These are phyloP conservation scores for Neopestalotiopsis clavispora DNA, from an alignment of 2,329 filamentous ascomycete species.

Conservation along the genomic window DNA sequence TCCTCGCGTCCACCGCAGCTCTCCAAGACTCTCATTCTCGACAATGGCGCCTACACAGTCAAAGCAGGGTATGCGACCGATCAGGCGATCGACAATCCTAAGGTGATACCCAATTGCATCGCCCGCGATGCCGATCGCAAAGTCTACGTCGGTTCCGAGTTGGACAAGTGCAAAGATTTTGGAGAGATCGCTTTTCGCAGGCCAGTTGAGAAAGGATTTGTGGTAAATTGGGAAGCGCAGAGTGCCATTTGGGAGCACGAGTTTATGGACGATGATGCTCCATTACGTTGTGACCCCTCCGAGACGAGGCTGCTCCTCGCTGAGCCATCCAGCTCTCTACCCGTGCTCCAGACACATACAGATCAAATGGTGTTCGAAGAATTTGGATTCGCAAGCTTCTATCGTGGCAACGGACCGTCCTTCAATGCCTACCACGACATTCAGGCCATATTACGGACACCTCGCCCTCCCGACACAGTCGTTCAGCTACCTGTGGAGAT, in stretches of 20 bases:
- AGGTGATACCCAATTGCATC: constrained; percentile 85
- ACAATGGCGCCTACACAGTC: constrained; percentile 90
- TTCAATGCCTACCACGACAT: constrained; percentile 86
- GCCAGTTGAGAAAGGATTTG: constrained; percentile 91
- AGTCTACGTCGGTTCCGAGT: constrained; percentile 79
- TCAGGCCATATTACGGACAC: constrained; percentile 69
- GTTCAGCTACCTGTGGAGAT: constrained; percentile 71
- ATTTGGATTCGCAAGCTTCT: constrained; percentile 89
- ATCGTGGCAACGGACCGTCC: constrained; percentile 72
- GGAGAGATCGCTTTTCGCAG: constrained; percentile 86
- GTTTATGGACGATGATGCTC: constrained; percentile 75
- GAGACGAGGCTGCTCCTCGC: constrained; percentile 85
- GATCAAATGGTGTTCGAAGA: constrained; percentile 98
- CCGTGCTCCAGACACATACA: constrained; percentile 82
- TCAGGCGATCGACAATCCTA: constrained; percentile 58
- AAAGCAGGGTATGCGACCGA: constrained; percentile 80
- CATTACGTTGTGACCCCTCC: constrained; percentile 72
- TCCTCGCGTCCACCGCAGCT: constrained; percentile 57
- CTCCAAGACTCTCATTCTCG: constrained; percentile 78
- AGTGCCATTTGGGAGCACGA: constrained; percentile 95
- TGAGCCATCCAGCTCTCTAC: constrained; percentile 84
- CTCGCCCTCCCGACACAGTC: constrained; percentile 48
- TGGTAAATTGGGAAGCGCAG: constrained; percentile 96
- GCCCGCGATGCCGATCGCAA: constrained; percentile 80
- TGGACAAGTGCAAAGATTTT: constrained; percentile 83